phyloP scores from a whole-genome alignment of 108 stramenopile genomes.

The Discostella stelligeroides region DNA sequence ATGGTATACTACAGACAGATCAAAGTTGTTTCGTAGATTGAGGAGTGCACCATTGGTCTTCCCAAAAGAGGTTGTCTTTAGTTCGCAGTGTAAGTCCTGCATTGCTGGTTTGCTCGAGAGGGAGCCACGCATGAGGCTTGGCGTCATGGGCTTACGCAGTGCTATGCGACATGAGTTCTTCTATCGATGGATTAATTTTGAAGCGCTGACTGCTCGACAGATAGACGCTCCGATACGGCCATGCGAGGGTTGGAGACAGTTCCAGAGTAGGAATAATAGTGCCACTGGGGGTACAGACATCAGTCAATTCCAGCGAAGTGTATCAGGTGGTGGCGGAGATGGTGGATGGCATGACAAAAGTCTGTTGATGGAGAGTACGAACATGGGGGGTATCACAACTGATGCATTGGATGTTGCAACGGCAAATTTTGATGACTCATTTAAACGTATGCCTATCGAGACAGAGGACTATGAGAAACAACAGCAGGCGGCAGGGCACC shows the following conservation, averaged over 20 bases:
- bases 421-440: constrained; percentile 88
- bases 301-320: constrained; percentile 7
- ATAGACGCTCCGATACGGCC: constrained; percentile 85
- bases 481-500: constrained; percentile 47
- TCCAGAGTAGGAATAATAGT: constrained; percentile 41
- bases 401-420: constrained; percentile 78
- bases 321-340: constrained; percentile 4
- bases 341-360: constrained; percentile 32
- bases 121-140: constrained; percentile 71
- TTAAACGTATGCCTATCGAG: constrained; percentile 85
- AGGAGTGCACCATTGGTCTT: constrained; percentile 81
- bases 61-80: constrained; percentile 71
- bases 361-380: constrained; percentile 43
- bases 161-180: constrained; percentile 89
- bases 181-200: constrained; percentile 75
- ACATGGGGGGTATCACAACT: constrained; percentile 46
- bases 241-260: constrained; percentile 88
- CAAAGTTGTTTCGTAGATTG: constrained; percentile 92
- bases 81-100: constrained; percentile 57
- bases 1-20: constrained; percentile 97
- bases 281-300: background rate
- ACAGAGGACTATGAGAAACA: constrained; percentile 66
- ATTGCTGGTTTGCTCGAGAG: constrained; percentile 78
- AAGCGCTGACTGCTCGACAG: constrained; percentile 69
- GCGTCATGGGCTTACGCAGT: constrained; percentile 74